Conservation (phyloP, 2,329 filamentous ascomycete species). For the Graphiopsis chlorocephala region DNA sequence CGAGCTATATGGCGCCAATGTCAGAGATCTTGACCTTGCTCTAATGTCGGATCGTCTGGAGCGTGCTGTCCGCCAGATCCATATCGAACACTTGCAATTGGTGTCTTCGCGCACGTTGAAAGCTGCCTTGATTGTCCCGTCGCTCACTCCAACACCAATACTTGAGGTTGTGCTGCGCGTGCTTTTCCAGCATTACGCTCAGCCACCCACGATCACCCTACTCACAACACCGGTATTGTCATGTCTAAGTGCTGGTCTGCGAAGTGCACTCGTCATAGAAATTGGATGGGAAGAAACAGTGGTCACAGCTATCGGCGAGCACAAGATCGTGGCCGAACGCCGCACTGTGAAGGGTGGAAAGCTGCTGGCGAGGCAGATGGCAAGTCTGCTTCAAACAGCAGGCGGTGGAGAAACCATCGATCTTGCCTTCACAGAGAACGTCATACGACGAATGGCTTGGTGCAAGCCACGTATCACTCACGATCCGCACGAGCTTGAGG, state of each 20-base stretch:
- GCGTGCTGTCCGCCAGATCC: constrained; percentile 73
- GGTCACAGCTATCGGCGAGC: constrained; percentile 85
- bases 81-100: constrained; percentile 69
- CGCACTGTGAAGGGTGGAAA: constrained; percentile 74
- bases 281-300: constrained; percentile 90
- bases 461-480: constrained; percentile 39
- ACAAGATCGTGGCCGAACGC: constrained; percentile 70
- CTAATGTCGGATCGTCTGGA: constrained; percentile 86
- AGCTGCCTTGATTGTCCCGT: constrained; percentile 72
- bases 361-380: constrained; percentile 66
- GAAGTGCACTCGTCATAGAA: constrained; percentile 83
- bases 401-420: constrained; percentile 37
- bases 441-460: constrained; percentile 74
- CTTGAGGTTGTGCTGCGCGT: constrained; percentile 73
- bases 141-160: constrained; percentile 72
- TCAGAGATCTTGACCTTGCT: constrained; percentile 70
- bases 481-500: constrained; percentile 8
- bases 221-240: constrained; percentile 73
- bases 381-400: constrained; percentile 57
- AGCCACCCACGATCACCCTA: constrained; percentile 76
- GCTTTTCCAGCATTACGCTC: constrained; percentile 76
- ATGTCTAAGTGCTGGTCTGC: constrained; percentile 73
- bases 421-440: constrained; percentile 80
- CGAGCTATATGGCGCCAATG: constrained; percentile 76
- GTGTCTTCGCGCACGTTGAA: constrained; percentile 58